Base-by-base conservation (phyloP, 371 early-diverging fungal species). In the Syncephalastrum monosporum region DNA sequence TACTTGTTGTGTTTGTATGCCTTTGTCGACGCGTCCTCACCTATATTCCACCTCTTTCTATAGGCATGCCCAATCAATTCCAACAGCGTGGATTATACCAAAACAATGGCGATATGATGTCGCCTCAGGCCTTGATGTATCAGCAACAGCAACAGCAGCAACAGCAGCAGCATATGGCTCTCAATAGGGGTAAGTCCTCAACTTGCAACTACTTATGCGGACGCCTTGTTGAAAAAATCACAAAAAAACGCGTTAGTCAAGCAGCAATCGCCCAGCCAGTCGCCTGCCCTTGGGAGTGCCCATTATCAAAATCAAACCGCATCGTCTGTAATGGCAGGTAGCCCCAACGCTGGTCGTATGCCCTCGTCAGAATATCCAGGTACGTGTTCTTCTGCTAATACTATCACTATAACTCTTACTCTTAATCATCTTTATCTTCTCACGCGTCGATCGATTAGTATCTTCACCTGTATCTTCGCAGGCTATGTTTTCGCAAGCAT, bases 261-360 rank as follows among this genome's bases (percentile, higher is more conserved):
- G 12, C 38, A 71, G 21, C 74, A 77, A 63, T 77, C 77, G 2
- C 77, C 77, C 24, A 67, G 64, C 41, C 77, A 77, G 52, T 77
- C 77, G 15, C 77, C 77, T 8, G 71, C 77, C 3, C 23, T 73
- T 14, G 73, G 71, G 27, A 68, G 60, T 51, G 49, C 67, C 2
- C 68, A 63, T 44, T 75, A 66, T 38, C 57, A 70, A 45, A 33
- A 33, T 33, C 38, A 33, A 33, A 10, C 10, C 38, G 65, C 65
- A 13, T 72, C 77, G 4, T 71, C 72, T 42, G 65, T 71, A 8
- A 51, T 67, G 15, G 61, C 56, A 23, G 71, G 61, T 49, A 77
- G 69, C 42, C 68, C 77, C 27, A 69, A 69, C 46, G 50, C 67
- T 15, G 64, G 60, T 33, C 59, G 61, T 48, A 59, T 66, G 52